Conservation (phyloP, 345 rosid genomes). For the Noccaea bulbosa region DNA sequence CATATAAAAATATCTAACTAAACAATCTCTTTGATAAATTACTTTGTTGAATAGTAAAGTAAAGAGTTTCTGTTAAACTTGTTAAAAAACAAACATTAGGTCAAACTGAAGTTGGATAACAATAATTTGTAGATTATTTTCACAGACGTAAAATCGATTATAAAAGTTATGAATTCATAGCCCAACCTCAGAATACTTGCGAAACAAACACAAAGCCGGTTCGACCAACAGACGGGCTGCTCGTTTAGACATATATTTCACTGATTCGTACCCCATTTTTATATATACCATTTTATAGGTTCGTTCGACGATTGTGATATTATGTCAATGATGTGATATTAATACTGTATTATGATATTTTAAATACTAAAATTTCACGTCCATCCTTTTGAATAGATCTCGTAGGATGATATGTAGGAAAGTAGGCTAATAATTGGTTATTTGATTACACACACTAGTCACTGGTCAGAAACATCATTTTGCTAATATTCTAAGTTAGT, state of each 20-base stretch:
- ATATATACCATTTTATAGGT: background rate
- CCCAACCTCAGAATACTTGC: conserved; percentile 5
- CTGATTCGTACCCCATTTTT: no score
- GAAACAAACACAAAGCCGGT: no score
- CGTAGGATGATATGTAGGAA: background rate
- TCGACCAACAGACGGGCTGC: no score
- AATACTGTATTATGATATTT: background rate
- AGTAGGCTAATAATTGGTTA: conserved; percentile 35
- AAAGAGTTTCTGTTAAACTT: no score
- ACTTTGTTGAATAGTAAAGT: no score
- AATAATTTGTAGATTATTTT: no score
- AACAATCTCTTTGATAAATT: no score
- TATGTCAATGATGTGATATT: background rate
- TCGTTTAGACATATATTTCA: no score
- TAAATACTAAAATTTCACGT: background rate
- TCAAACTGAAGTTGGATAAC: no score
- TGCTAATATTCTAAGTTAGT: conserved; percentile 23
- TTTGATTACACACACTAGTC: conserved; percentile 23
- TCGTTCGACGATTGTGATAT: conserved; percentile 5
- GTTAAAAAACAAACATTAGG: no score
- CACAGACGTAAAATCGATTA: no score
- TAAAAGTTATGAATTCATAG: background rate
- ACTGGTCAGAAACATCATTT: conserved; percentile 20
- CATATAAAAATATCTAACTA: no score
- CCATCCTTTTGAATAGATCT: conserved; percentile 24